Evolutionary conservation across 768 basidiomycete genomes (phyloP).

Genomic region (Cystofilobasidium ferigula): DNA sequence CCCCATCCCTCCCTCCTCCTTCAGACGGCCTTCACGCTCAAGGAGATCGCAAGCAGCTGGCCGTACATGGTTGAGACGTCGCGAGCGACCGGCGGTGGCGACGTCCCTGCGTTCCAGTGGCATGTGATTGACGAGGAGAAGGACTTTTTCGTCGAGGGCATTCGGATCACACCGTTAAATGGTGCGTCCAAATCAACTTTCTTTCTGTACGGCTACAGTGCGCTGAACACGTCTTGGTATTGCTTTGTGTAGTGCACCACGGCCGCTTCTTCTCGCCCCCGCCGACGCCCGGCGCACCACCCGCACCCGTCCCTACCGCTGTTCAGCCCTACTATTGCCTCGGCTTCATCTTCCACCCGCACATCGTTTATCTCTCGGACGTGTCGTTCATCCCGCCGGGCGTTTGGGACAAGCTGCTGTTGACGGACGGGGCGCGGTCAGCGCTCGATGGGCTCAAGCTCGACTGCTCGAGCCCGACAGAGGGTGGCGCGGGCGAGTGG

Average conservation of each 20-base stretch:
- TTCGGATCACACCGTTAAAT: slow-evolving; percentile 54
- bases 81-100: slow-evolving; percentile 36
- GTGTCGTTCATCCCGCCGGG: slow-evolving; percentile 60
- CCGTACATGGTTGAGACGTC: slow-evolving; percentile 57
- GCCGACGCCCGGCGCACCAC: slow-evolving; percentile 42
- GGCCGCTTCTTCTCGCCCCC: slow-evolving; percentile 52
- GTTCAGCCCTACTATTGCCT: slow-evolving; percentile 36
- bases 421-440: background rate
- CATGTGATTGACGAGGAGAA: slow-evolving; percentile 61
- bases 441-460: background rate
- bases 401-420: slow-evolving; percentile 14
- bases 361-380: slow-evolving; percentile 69
- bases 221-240: background rate
- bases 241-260: slow-evolving; percentile 51
- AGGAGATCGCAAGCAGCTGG: slow-evolving; percentile 58
- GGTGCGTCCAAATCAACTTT: slow-evolving; percentile 41
- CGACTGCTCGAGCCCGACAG: background rate
- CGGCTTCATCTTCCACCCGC: slow-evolving; percentile 44
- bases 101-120: slow-evolving; percentile 66
- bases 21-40: slow-evolving; percentile 44
- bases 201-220: background rate
- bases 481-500: background rate
- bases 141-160: slow-evolving; percentile 57
- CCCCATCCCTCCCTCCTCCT: background rate
- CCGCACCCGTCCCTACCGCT: slow-evolving; percentile 37